A percentile compares a stretch with the other conserved stretches of the same genome.
These are phyloP conservation scores for Suhomyces coccinellae DNA, from an alignment of 1,139 yeast species.

Conservation along the genomic window DNA sequence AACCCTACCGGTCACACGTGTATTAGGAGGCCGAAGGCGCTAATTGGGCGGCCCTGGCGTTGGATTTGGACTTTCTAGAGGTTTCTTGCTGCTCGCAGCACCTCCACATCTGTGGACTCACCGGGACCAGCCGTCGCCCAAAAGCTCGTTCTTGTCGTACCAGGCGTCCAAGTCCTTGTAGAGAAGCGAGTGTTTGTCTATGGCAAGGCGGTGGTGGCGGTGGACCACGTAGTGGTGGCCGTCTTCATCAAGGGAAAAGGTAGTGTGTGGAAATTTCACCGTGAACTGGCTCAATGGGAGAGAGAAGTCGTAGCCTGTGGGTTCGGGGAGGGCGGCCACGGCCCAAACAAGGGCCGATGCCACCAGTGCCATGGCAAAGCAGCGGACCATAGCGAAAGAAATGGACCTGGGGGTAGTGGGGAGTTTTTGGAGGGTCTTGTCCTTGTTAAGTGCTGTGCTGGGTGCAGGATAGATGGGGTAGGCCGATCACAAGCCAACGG, in stretches of 20 bases:
- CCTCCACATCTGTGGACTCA: too few relatives aligned
- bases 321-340: not conserved
- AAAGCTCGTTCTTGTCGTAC: slow-evolving; percentile 9
- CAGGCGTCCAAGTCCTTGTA: slow-evolving; percentile 10
- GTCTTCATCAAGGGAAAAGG: slow-evolving; percentile 9
- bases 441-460: too few relatives aligned
- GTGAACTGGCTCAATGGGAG: slow-evolving; percentile 3
- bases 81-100: too few relatives aligned
- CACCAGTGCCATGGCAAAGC: not conserved
- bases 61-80: too few relatives aligned
- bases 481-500: too few relatives aligned
- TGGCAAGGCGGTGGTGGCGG: slow-evolving; percentile 3
- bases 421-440: not conserved
- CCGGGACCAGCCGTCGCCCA: not conserved
- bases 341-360: not conserved
- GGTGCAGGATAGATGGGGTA: too few relatives aligned
- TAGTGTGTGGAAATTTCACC: slow-evolving; percentile 8
- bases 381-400: not conserved
- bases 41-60: too few relatives aligned
- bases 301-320: slow-evolving; percentile 6
- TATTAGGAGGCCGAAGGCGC: too few relatives aligned
- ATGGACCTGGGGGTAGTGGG: not conserved
- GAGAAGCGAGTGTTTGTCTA: slow-evolving; percentile 6
- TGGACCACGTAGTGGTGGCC: slow-evolving; percentile 8
- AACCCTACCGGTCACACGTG: too few relatives aligned